Evolutionary conservation across 805 yeast genomes (phyloP).

Genomic region (Brettanomyces bruxellensis): DNA sequence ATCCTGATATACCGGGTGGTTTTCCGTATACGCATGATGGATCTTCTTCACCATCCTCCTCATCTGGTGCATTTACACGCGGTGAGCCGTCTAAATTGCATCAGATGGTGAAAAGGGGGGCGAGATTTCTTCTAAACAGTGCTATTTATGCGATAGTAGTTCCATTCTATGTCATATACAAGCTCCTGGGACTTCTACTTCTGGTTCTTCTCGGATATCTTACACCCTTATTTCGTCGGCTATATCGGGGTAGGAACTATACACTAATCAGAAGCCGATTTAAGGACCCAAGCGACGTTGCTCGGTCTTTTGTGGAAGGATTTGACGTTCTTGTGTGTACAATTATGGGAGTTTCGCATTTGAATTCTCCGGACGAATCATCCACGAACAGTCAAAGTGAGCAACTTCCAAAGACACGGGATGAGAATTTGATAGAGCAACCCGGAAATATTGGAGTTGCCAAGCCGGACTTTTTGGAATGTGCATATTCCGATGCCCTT

Average conservation of each 20-base stretch:
- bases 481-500: slow-evolving; percentile 76
- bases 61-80: neutral
- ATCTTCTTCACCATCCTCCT: neutral
- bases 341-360: neutral
- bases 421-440: neutral
- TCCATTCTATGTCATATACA: slow-evolving; percentile 18
- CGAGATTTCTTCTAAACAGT: slow-evolving; percentile 6
- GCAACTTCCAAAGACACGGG: neutral
- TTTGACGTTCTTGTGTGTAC: slow-evolving; percentile 27
- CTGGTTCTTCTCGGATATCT: slow-evolving; percentile 11
- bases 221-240: slow-evolving; percentile 15
- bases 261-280: slow-evolving; percentile 9
- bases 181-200: slow-evolving; percentile 11
- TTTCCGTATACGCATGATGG: neutral
- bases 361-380: neutral
- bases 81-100: slow-evolving; percentile 10
- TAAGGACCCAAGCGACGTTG: slow-evolving; percentile 24
- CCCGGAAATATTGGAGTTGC: slow-evolving; percentile 8
- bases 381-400: neutral
- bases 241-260: slow-evolving; percentile 14
- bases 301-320: slow-evolving; percentile 22
- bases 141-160: slow-evolving; percentile 15
- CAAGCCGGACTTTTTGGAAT: slow-evolving; percentile 46
- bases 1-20: neutral
- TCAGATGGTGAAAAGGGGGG: slow-evolving; percentile 7